These are phyloP conservation scores for Hyphodiscus hymeniophilus DNA, from an alignment of 495 filamentous ascomycete genomes.

Conservation along the genomic window DNA sequence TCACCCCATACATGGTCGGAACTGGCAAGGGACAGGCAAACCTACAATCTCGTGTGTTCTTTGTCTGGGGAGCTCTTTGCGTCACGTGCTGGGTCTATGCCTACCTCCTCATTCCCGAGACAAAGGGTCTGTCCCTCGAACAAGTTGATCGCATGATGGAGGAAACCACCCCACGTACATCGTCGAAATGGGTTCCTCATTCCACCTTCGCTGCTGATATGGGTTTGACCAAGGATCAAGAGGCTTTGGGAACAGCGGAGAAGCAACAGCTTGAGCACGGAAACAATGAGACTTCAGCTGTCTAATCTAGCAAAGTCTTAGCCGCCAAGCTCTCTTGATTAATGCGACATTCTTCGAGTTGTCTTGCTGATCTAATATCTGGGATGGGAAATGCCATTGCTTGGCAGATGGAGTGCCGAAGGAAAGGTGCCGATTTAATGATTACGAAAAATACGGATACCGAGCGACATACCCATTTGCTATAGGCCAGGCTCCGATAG, in stretches of 20 bases:
- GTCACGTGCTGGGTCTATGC: constrained; percentile 57
- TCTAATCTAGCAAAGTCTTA: neutral
- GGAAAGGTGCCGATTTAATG: no score
- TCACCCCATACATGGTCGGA: constrained; percentile 25
- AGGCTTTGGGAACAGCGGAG: constrained; percentile 3
- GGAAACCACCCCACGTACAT: constrained; percentile 63
- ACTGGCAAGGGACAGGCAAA: constrained; percentile 34
- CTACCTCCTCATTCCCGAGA: constrained; percentile 77
- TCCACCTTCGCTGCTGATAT: constrained; percentile 60
- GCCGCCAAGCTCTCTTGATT: neutral
- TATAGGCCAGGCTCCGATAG: no score
- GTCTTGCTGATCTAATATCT: no score
- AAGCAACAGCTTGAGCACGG: neutral
- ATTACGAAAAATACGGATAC: no score
- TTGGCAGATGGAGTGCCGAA: no score
- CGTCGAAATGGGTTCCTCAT: constrained; percentile 61
- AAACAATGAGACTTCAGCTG: constrained; percentile 1
- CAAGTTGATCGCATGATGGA: constrained; percentile 89
- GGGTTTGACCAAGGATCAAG: constrained; percentile 20
- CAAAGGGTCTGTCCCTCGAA: constrained; percentile 70
- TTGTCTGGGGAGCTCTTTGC: constrained; percentile 70
- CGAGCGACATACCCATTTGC: no score
- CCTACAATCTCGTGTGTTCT: constrained; percentile 69
- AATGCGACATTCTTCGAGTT: neutral
- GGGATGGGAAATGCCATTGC: no score